A percentile compares a stretch with the other conserved stretches of the same genome.
Evolutionary conservation across 176 grass and related monocot species (phyloP).

Genomic region (Sorghum bicolor): DNA sequence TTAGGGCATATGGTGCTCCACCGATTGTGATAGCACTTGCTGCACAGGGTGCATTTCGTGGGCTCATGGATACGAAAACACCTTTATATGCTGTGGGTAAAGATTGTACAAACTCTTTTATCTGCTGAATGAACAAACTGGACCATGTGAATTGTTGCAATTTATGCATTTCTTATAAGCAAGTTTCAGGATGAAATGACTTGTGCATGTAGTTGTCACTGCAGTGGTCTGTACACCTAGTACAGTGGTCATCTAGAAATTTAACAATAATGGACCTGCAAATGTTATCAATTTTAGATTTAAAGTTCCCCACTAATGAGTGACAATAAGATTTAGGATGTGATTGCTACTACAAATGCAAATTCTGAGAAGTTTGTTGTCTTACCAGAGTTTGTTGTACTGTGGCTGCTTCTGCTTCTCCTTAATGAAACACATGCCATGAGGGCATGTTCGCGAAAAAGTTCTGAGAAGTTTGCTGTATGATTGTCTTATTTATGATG

Average conservation of each 20-base stretch:
- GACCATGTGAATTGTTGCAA: not conserved
- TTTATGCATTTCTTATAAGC: not conserved
- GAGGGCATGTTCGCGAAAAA: no score
- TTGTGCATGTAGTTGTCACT: not conserved
- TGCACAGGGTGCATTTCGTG: conserved; percentile 92
- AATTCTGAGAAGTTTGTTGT: no score
- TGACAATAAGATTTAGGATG: not conserved
- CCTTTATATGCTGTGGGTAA: conserved; percentile 85
- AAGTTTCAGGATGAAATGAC: not conserved
- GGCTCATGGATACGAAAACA: conserved; percentile 91
- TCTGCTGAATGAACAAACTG: not conserved
- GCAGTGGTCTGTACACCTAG: not conserved
- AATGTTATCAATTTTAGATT: not conserved
- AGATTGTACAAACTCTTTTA: not conserved
- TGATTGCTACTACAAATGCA: not conserved
- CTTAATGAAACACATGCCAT: no score
- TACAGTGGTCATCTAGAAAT: not conserved
- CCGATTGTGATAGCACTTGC: conserved; percentile 90
- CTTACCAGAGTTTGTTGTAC: no score
- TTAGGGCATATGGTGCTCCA: conserved; percentile 85
- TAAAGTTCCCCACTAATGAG: not conserved
- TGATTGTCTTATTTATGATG: not conserved
- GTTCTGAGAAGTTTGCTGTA: not conserved
- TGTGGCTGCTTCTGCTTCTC: no score
- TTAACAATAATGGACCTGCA: not conserved